phyloP scores from a whole-genome alignment of 495 filamentous ascomycete genomes.

The Xylaria scruposa region DNA sequence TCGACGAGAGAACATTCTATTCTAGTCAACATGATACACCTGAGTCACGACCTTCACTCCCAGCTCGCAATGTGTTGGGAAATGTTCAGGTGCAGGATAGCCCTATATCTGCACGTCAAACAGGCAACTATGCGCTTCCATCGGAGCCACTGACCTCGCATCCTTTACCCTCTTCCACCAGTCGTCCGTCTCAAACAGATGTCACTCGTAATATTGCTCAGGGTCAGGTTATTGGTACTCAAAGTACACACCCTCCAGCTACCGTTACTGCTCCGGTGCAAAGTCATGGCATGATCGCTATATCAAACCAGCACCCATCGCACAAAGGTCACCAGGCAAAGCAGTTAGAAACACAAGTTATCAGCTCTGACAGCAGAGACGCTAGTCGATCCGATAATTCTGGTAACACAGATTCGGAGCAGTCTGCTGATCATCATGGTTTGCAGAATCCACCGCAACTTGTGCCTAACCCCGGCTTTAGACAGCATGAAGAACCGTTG shows the following conservation, averaged over 20 bases:
- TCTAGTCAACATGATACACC: constrained; percentile 74
- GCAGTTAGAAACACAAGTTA: constrained; percentile 36
- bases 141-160: constrained; percentile 26
- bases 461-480: constrained; percentile 42
- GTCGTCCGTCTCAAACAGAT: constrained; percentile 16
- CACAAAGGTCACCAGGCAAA: constrained; percentile 26
- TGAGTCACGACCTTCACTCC: constrained; percentile 48
- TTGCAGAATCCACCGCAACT: constrained; percentile 41
- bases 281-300: constrained; percentile 17
- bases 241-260: neutral
- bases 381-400: constrained; percentile 51
- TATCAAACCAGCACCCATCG: constrained; percentile 8
- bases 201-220: constrained; percentile 13
- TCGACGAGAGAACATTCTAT: constrained; percentile 95
- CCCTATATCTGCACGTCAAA: constrained; percentile 22
- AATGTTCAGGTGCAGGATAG: constrained; percentile 50
- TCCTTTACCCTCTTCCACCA: constrained; percentile 22
- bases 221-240: neutral
- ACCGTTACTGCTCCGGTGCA: constrained; percentile 31
- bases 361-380: constrained; percentile 46
- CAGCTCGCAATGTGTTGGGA: constrained; percentile 49
- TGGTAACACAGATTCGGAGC: constrained; percentile 47
- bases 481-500: constrained; percentile 44
- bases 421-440: constrained; percentile 44
- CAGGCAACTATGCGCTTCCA: constrained; percentile 15